Percentiles rank a stretch among this genome's conserved stretches.
Conservation (phyloP, 1,284 basidiomycete genomes). For the Boletellus deceptivus region DNA sequence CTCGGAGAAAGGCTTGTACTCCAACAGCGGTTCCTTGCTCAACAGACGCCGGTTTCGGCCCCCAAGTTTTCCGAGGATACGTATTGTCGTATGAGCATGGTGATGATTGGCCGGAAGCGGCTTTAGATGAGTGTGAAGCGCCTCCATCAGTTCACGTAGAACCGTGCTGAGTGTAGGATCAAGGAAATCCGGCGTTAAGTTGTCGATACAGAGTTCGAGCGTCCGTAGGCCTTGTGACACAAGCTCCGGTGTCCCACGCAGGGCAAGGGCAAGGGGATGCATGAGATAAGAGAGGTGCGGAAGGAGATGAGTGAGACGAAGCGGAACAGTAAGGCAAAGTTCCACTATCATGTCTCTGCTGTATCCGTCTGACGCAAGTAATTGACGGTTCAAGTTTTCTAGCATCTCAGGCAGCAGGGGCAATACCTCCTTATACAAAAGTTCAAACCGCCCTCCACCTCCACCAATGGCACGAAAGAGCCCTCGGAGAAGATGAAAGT, state of each 20-base stretch:
- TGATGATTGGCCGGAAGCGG: constrained; percentile 90
- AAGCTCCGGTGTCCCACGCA: constrained; percentile 86
- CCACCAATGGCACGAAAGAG: constrained; percentile 97
- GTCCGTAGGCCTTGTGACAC: constrained; percentile 96
- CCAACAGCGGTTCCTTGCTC: constrained; percentile 77
- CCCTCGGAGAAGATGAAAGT: constrained; percentile 91
- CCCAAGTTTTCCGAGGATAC: constrained; percentile 96
- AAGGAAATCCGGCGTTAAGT: constrained; percentile 96
- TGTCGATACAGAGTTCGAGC: constrained; percentile 99
- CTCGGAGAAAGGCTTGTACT: constrained; percentile 69
- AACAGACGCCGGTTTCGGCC: constrained; percentile 91
- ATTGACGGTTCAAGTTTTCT: constrained; percentile 89
- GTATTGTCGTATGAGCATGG: constrained; percentile 93
- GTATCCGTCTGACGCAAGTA: constrained; percentile 76
- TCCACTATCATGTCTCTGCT: constrained; percentile 94
- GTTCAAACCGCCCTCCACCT: constrained; percentile 90
- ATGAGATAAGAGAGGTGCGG: constrained; percentile 96
- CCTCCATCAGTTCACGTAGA: constrained; percentile 92
- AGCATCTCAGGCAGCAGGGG: constrained; percentile 97
- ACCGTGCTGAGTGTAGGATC: constrained; percentile 96
- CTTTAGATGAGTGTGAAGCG: constrained; percentile 86
- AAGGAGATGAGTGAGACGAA: constrained; percentile 93
- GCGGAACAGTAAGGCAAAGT: constrained; percentile 94
- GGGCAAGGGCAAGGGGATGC: constrained; percentile 92
- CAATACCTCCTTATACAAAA: constrained; percentile 95